A percentile compares a stretch with the other conserved stretches of the same genome.
phyloP scores from a whole-genome alignment of 306 rosid genomes.

The Spatholobus suberectus region DNA sequence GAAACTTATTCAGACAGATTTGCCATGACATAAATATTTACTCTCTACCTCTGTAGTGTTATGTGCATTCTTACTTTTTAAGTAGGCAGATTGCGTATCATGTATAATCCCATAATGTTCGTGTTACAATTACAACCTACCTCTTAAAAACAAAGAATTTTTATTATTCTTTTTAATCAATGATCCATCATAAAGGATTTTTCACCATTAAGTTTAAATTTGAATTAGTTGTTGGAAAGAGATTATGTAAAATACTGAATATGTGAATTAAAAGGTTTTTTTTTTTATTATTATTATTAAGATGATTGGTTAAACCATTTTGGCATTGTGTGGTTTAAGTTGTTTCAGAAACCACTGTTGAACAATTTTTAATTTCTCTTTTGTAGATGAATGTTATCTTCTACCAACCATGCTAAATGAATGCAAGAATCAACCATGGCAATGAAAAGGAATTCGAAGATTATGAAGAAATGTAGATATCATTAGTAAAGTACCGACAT shows the following conservation, averaged over 20 bases:
- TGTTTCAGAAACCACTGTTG: not conserved
- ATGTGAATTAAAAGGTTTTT: not conserved
- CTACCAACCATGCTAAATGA: not conserved
- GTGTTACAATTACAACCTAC: not conserved
- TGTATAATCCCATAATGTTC: not conserved
- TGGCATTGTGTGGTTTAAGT: not conserved
- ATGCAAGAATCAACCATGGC: not conserved
- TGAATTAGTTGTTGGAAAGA: not conserved
- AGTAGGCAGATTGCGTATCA: not conserved
- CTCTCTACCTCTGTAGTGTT: not conserved
- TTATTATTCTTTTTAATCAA: not conserved
- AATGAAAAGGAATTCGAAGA: not conserved
- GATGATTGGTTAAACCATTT: not conserved
- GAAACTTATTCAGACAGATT: slow-evolving; percentile 7
- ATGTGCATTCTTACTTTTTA: not conserved
- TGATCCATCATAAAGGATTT: not conserved
- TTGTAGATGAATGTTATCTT: not conserved
- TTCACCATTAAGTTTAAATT: not conserved
- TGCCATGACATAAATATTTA: not conserved
- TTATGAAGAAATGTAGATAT: too few species aligned
- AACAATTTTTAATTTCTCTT: not conserved
- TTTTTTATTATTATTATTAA: too few species aligned
- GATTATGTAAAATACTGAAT: not conserved
- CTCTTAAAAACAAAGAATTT: not conserved
- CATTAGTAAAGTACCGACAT: not conserved